A percentile compares a stretch with the other conserved stretches of the same genome.
phyloP scores from a whole-genome alignment of 805 yeast genomes.

The Hanseniaspora clermontiae region DNA sequence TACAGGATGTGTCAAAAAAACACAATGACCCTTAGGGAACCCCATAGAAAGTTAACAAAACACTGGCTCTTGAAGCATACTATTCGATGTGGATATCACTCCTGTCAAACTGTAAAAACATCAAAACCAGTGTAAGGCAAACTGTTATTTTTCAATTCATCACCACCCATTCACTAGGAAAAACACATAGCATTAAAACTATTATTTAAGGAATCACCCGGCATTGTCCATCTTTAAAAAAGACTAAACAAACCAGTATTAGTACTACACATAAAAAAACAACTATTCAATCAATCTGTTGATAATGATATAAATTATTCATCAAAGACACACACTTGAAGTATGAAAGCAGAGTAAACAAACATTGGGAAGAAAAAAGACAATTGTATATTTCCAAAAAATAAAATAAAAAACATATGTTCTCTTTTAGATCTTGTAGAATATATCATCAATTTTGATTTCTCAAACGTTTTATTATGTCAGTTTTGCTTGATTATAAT shows the following conservation, averaged over 20 bases:
- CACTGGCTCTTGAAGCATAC: not conserved
- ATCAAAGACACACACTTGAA: not conserved
- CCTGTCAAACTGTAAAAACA: not conserved
- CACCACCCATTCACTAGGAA: not conserved
- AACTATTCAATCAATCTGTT: not conserved
- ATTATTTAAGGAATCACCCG: slow-evolving; percentile 13
- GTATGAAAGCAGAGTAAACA: not conserved
- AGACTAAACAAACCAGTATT: slow-evolving; percentile 11
- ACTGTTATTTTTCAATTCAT: not conserved
- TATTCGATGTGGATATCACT: slow-evolving; percentile 8
- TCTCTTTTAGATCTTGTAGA: not conserved
- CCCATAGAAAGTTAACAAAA: not conserved
- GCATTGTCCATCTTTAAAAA: slow-evolving; percentile 9
- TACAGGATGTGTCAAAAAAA: no score
- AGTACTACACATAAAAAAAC: slow-evolving; percentile 1
- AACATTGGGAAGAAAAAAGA: not conserved
- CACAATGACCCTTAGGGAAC: no score
- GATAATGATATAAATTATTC: not conserved
- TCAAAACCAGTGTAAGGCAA: not conserved
- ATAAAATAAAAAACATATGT: not conserved
- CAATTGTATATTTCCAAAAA: not conserved
- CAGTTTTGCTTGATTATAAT: not conserved
- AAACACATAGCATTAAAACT: not conserved
- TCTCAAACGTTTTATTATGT: not conserved
- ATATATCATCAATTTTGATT: not conserved